Evolutionary conservation across 805 yeast genomes (phyloP).

Genomic region (Blastobotrys attinorum): DNA sequence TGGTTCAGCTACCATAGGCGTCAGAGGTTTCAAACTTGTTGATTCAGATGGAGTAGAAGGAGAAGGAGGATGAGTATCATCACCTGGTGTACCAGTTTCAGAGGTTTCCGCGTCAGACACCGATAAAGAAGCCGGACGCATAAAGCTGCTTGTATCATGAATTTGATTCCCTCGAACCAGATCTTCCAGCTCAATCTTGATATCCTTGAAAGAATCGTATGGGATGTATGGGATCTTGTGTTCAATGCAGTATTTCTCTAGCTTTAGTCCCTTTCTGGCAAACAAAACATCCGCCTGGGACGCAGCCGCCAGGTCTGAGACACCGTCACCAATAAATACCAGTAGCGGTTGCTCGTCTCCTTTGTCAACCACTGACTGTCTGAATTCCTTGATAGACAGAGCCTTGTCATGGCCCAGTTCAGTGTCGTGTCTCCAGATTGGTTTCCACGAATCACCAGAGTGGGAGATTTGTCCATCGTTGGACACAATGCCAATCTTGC

Average conservation of each 20-base stretch:
- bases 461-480: slow-evolving; percentile 32
- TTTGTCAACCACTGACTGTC: slow-evolving; percentile 15
- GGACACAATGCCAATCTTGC: slow-evolving; percentile 33
- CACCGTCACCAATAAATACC: slow-evolving; percentile 50
- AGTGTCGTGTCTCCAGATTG: slow-evolving; percentile 36
- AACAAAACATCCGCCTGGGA: slow-evolving; percentile 37
- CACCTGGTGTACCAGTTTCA: not conserved
- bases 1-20: too few species aligned
- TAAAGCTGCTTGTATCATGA: not conserved
- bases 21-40: too few species aligned
- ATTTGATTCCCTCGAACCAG: slow-evolving; percentile 14
- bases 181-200: slow-evolving; percentile 28
- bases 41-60: too few species aligned
- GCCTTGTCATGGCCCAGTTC: slow-evolving; percentile 40
- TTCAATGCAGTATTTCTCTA: slow-evolving; percentile 35
- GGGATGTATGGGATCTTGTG: slow-evolving; percentile 36
- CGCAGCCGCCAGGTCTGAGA: slow-evolving; percentile 41
- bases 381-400: slow-evolving; percentile 32
- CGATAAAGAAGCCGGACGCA: not conserved
- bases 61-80: not conserved
- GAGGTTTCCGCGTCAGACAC: not conserved
- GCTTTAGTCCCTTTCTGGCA: slow-evolving; percentile 35
- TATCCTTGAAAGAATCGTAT: slow-evolving; percentile 34
- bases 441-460: slow-evolving; percentile 33
- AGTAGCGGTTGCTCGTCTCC: slow-evolving; percentile 20